Base-by-base conservation (phyloP, 805 yeast species). In the Isabelozyma gotoi region DNA sequence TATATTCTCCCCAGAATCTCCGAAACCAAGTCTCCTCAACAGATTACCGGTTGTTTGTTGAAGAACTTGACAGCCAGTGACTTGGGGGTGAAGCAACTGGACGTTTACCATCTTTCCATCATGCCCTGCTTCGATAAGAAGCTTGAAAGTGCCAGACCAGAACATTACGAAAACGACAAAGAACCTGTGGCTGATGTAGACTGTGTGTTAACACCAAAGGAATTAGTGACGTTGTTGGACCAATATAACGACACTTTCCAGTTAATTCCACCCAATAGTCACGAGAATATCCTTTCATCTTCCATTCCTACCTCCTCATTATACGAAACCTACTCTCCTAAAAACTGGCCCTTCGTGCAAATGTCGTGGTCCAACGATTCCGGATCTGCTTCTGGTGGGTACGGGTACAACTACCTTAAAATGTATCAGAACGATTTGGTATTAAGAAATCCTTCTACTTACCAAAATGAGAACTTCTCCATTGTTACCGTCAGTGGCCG, bases 81-180 rank as follows among this genome's bases (percentile, higher is more conserved):
- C 14, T 48, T 57, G 7, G 38, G 40, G 3, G 51, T 66, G 62
- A 16, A 59, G 14, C 57, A 69, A 10, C 57, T 68, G 0, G 55
- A 76, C 2, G 66, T 90, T 0, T 94, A 88, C 58, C 97, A 92
- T 61, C 65, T 94, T 42, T 78, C 94, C 6, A 72, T 94, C 16
- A 92, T 92, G 98, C 98, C 99, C 2, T 92, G 98, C 56, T 94
- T 94, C 62, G 99, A 94, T 63, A 94, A 94, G 67, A 94, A 94
- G 63, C 74, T 91, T 34, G 99, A 94, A 67, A 94, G 97, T 19
- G 90, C 96, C 3, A 75, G 98, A 48, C 84, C 87, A 0, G 96
- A 88, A 50, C 68, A 74, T 41, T 72, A 65, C 15, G 63, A 51
- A 4, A 57, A 48, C 7, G 49, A 40, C 12, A 49, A 50, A 2